A percentile compares a stretch with the other conserved stretches of the same genome.
These are phyloP conservation scores for Daldinia bambusicola DNA, from an alignment of 495 filamentous ascomycete genomes.

Conservation along the genomic window DNA sequence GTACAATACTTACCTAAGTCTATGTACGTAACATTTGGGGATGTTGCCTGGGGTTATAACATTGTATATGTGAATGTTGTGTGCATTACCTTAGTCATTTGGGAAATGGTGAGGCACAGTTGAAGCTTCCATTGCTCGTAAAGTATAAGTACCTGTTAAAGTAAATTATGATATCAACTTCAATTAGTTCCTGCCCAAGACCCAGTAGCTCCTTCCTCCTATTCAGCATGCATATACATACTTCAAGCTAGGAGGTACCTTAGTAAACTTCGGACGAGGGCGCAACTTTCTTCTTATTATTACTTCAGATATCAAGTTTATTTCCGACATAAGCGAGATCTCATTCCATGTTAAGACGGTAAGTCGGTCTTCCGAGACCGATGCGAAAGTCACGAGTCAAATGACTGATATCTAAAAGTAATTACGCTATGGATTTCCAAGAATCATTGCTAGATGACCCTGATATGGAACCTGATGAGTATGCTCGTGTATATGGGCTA, in stretches of 20 bases:
- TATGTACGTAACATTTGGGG: too few relatives aligned
- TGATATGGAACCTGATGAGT: conserved; percentile 47
- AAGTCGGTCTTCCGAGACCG: not conserved
- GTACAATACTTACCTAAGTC: too few relatives aligned
- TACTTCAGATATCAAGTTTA: too few relatives aligned
- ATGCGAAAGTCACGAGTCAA: not conserved
- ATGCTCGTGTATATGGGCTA: conserved; percentile 55
- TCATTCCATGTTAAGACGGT: too few relatives aligned
- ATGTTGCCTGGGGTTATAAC: too few relatives aligned
- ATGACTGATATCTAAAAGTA: not conserved
- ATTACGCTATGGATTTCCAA: not conserved
- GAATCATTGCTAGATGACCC: conserved; percentile 23
- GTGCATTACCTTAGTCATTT: too few relatives aligned
- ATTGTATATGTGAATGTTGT: too few relatives aligned
- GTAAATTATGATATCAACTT: not conserved
- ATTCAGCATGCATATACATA: not conserved
- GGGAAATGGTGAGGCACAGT: not conserved
- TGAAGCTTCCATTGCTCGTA: not conserved
- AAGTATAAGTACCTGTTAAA: too few relatives aligned
- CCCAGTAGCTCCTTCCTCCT: not conserved
- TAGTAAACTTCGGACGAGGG: not conserved
- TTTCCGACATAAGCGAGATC: too few relatives aligned
- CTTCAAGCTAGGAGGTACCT: not conserved
- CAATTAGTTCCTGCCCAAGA: not conserved
- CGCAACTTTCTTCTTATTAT: too few relatives aligned